phyloP scores from a whole-genome alignment of 139 green algal genomes.

The Eudorina sp. region DNA sequence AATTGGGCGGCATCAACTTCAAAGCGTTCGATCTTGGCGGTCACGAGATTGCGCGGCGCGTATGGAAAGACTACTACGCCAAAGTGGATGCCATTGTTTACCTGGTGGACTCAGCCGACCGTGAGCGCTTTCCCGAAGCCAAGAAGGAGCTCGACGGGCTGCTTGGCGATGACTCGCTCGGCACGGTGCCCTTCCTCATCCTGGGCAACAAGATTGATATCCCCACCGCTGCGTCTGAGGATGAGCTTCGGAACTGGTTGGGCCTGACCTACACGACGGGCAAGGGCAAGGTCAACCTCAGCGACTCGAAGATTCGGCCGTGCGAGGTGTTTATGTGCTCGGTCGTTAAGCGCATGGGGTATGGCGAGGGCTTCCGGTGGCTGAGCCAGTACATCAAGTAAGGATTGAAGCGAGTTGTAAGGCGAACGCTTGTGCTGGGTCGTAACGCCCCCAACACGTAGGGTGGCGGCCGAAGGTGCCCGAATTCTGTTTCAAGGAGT shows the following conservation, averaged over 20 bases:
- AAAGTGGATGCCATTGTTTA: slow-evolving; percentile 99
- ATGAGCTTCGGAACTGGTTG: slow-evolving; percentile 93
- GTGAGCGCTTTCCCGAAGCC: slow-evolving; percentile 93
- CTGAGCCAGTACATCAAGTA: slow-evolving; percentile 97
- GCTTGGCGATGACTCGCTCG: slow-evolving; percentile 93
- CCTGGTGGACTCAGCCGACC: slow-evolving; percentile 96
- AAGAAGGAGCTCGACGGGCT: slow-evolving; percentile 96
- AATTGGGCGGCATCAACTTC: slow-evolving; percentile 99
- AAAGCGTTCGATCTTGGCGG: slow-evolving; percentile 99
- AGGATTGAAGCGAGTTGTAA: background rate
- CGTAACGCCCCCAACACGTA: no score
- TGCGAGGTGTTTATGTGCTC: slow-evolving; percentile 86
- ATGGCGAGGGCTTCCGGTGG: slow-evolving; percentile 99
- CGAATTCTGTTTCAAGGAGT: no score
- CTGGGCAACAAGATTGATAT: slow-evolving; percentile 99
- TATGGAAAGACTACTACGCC: slow-evolving; percentile 99
- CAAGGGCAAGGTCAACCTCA: slow-evolving; percentile 94
- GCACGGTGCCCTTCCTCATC: slow-evolving; percentile 95
- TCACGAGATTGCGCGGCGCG: slow-evolving; percentile 96
- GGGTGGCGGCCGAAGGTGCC: no score
- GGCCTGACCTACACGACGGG: slow-evolving; percentile 97
- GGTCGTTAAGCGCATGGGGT: slow-evolving; percentile 89
- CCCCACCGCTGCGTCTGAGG: slow-evolving; percentile 85
- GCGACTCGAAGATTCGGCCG: slow-evolving; percentile 67
- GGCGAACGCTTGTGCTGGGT: background rate